Conservation (phyloP, 2,329 filamentous ascomycete genomes). For the Huntiella moniliformis region DNA sequence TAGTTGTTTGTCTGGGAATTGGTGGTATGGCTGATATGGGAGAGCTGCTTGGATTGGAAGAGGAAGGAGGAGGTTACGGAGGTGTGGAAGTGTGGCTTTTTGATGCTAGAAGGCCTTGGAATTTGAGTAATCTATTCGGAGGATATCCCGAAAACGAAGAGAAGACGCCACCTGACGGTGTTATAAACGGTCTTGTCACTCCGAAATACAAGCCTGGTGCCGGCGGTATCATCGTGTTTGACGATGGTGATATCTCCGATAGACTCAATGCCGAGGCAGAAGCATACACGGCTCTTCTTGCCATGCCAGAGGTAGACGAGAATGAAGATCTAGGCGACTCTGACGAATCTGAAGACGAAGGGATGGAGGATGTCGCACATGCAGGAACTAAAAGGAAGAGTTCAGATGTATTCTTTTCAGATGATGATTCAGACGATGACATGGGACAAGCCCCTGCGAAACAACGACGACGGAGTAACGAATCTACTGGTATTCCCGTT, state of each 20-base stretch:
- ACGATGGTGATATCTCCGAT: conserved; percentile 87
- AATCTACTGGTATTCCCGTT: conserved; percentile 46
- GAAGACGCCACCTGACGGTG: conserved; percentile 26
- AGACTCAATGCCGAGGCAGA: conserved; percentile 55
- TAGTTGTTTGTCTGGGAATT: conserved; percentile 82
- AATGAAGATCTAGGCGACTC: conserved; percentile 44
- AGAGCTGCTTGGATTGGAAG: conserved; percentile 51
- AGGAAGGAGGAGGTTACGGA: conserved; percentile 48
- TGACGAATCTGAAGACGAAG: conserved; percentile 37
- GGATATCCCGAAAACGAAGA: conserved; percentile 36
- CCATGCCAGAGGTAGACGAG: conserved; percentile 81
- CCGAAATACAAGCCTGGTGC: conserved; percentile 56
- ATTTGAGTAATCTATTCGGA: conserved; percentile 81
- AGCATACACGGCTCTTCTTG: conserved; percentile 67
- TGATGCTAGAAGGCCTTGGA: conserved; percentile 85
- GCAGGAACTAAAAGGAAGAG: conserved; percentile 60
- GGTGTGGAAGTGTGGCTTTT: conserved; percentile 93
- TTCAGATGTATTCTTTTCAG: conserved; percentile 52
- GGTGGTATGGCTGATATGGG: conserved; percentile 82
- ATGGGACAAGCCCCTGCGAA: conserved; percentile 49
- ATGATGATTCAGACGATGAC: conserved; percentile 39
- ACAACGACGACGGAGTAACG: conserved; percentile 74
- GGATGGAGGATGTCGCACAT: conserved; percentile 20
- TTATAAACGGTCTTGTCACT: conserved; percentile 54
- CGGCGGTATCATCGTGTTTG: conserved; percentile 83